Evolutionary conservation across 2,329 filamentous ascomycete species (phyloP).

Genomic region (Alternaria alternata): DNA sequence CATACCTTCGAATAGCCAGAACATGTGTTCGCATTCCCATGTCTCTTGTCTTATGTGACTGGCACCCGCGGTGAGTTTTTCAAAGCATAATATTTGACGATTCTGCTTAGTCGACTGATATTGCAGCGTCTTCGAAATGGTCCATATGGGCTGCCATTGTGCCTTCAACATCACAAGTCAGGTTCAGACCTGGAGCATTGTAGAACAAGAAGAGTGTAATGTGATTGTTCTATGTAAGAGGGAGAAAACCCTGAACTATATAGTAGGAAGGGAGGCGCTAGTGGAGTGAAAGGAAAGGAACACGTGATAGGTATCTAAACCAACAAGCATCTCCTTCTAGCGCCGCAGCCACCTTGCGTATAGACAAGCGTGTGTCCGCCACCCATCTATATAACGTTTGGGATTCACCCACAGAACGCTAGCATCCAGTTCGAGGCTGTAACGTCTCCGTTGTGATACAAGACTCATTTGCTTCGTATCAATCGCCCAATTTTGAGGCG

Average conservation of each 20-base stretch:
- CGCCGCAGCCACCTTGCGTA: background rate
- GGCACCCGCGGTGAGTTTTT: background rate
- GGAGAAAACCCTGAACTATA: no score
- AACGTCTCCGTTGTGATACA: background rate
- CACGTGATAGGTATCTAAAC: no score
- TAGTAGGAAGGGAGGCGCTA: no score
- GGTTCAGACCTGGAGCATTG: background rate
- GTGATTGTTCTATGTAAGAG: no score
- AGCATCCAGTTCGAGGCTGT: background rate
- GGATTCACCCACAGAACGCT: background rate
- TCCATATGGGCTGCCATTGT: background rate
- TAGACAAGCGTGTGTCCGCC: background rate
- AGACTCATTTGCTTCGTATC: background rate
- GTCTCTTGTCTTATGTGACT: background rate
- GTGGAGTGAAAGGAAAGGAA: no score
- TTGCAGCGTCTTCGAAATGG: background rate
- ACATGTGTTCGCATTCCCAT: background rate
- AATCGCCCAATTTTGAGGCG: background rate
- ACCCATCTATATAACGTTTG: background rate
- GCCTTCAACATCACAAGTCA: background rate
- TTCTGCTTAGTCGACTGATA: background rate
- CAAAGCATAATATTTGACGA: background rate
- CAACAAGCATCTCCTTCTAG: background rate
- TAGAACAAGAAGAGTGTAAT: no score
- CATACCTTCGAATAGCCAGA: background rate